These are phyloP conservation scores for Garcia nutans DNA, from an alignment of 345 rosid species.

Conservation along the genomic window DNA sequence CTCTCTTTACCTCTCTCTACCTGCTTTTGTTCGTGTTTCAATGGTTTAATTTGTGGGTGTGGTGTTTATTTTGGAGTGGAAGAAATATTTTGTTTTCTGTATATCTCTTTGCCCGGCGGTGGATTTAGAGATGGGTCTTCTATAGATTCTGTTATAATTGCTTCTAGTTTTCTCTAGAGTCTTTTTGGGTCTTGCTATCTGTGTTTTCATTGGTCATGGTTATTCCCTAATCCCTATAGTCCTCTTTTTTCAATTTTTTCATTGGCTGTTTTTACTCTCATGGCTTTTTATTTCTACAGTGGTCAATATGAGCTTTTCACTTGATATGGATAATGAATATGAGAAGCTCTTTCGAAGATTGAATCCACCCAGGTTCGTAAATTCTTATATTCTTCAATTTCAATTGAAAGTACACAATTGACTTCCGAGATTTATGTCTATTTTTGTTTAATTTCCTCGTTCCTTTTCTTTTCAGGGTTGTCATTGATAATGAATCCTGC, in stretches of 20 bases:
- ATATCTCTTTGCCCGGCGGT: background rate
- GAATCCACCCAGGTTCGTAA: slow-evolving; percentile 83
- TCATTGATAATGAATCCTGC: slow-evolving; percentile 87
- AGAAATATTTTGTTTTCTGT: background rate
- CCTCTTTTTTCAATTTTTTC: slow-evolving; percentile 6
- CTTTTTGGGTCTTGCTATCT: slow-evolving; percentile 13
- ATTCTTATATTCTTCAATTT: slow-evolving; percentile 12
- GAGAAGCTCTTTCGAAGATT: slow-evolving; percentile 83
- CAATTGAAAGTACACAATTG: slow-evolving; percentile 5
- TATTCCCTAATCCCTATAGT: slow-evolving; percentile 12
- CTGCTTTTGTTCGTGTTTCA: slow-evolving; percentile 7
- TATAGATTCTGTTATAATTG: slow-evolving; percentile 1
- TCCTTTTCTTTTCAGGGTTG: slow-evolving; percentile 59
- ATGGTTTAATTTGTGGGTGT: slow-evolving; percentile 4
- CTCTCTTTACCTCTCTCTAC: slow-evolving; percentile 13
- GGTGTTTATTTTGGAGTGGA: background rate
- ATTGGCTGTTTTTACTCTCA: slow-evolving; percentile 16
- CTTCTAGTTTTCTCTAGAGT: background rate
- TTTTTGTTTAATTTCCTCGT: background rate
- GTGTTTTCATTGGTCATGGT: slow-evolving; percentile 29
- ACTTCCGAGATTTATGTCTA: slow-evolving; percentile 5
- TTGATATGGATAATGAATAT: slow-evolving; percentile 76
- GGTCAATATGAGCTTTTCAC: slow-evolving; percentile 63
- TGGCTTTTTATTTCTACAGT: slow-evolving; percentile 38
- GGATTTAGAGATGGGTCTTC: background rate